phyloP scores from a whole-genome alignment of 495 filamentous ascomycete species.

The Penicillium nucicola region DNA sequence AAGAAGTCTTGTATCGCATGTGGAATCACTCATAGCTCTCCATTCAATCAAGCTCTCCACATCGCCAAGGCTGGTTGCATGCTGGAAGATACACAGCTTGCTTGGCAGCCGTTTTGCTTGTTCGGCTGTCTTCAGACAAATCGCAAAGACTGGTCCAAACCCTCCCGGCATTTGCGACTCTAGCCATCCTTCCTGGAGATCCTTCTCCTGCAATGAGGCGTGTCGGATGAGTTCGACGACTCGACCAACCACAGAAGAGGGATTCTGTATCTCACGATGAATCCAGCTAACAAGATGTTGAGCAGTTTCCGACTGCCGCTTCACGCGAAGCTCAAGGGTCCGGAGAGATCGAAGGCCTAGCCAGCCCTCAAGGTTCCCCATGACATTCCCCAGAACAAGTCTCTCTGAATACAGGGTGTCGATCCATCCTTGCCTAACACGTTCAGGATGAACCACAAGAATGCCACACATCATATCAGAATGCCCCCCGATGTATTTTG shows the following conservation, averaged over 20 bases:
- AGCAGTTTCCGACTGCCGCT: conserved; percentile 66
- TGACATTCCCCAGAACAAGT: conserved; percentile 70
- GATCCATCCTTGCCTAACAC: conserved; percentile 45
- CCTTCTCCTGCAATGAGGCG: conserved; percentile 63
- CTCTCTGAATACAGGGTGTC: conserved; percentile 59
- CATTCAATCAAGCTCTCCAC: conserved; percentile 82
- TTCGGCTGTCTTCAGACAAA: conserved; percentile 56
- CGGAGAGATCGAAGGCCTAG: conserved; percentile 77
- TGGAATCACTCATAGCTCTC: conserved; percentile 70
- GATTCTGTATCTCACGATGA: conserved; percentile 36
- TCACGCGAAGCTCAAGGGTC: conserved; percentile 78
- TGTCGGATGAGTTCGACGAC: conserved; percentile 68
- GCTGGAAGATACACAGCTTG: conserved; percentile 77
- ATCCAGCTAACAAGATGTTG: conserved; percentile 69
- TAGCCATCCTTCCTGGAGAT: conserved; percentile 62
- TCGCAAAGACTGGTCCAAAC: conserved; percentile 80
- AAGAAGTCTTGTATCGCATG: too few species aligned
- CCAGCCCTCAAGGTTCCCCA: conserved; percentile 91
- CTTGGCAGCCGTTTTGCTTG: conserved; percentile 71
- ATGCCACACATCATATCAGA: conserved; percentile 87
- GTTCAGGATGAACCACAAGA: conserved; percentile 54
- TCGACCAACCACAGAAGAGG: conserved; percentile 36
- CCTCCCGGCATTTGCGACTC: conserved; percentile 85
- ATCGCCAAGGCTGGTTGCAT: conserved; percentile 88
- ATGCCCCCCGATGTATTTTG: conserved; percentile 96